Base-by-base conservation (phyloP, 768 basidiomycete species). In the Tulasnella sp. region DNA sequence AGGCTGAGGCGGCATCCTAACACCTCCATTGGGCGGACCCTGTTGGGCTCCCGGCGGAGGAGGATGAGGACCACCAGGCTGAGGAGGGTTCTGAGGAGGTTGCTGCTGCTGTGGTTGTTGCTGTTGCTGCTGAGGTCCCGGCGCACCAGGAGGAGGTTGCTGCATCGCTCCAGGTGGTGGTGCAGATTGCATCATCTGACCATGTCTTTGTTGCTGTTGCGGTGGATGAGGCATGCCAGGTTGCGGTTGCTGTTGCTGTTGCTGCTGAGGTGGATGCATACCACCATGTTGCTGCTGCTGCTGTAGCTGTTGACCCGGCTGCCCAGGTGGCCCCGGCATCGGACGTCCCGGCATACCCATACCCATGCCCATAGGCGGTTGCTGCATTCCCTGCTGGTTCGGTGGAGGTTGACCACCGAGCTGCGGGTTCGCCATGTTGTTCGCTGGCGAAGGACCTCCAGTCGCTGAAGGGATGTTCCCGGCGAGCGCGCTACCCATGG, bases 151-250 rank as follows among this genome's bases (percentile, higher is more conserved):
- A 21, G 19, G 71, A 24, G 4, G 40, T 42, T 74, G 73, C 40
- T 74, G 46, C 46, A 40, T 34, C 38, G 46, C 4, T 18, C 40
- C 73, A 16, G 73, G 73, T 27, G 31, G 73, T 19, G 27, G 73
- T 3, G 73, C n/a, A 39, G 73, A 39, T 14, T 42, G n/a, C 73
- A 27, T 21, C 73, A 68, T 68, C 73, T 42, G 46, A 74, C 40
- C 73, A 0, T 38, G 46, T 27, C 73, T 31, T 34, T 34, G 14
- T 14, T 34, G 73, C 12, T 52, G 75, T 76, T 76, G 75, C 24
- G 44, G 75, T 39, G 74, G 74, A 12, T 44, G 44, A 48, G 75
- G 75, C n/a, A 34, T 19, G 7, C 75, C 75, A 62, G 42, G 75
- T n/a, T 9, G 42, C 40, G 56, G 76, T 12, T 44, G 73, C 9